Base-by-base conservation (phyloP, 1,139 yeast genomes). In the Barnettozyma hawaiiensis region DNA sequence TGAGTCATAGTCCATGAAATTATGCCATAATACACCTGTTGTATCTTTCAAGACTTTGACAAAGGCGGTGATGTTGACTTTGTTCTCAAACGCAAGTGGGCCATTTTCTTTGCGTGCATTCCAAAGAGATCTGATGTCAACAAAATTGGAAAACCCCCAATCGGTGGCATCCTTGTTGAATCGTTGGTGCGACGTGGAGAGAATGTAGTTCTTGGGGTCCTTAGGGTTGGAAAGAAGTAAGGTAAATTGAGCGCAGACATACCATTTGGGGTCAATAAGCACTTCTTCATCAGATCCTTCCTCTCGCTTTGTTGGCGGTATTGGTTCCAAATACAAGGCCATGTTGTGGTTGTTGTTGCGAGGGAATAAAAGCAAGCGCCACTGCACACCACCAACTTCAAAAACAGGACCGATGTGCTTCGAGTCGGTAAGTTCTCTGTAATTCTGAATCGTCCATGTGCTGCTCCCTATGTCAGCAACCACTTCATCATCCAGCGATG, bases 11-110 rank as follows among this genome's bases (percentile, higher is more conserved):
- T 85, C 84, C 34, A 71, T 52, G 55, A 89, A 85, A 58, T 83
- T 84, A 60, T 87, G 95, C 96, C 97, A 92, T 51, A 92, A 69
- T 1, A 89, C 95, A 1, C 97, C 96, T 0, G 98, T 92, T 19
- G 89, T 81, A 62, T 92, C 99, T 52, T 85, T 84, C 48, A 90
- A 71, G 7, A 87, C 76, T 44, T 85, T 71, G 18, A 89, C 81
- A 60, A 75, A 85, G 1, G 82, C 95, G 1, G 96, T 81, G 36
- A 92, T 71, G 60, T 85, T 81, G 40, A 87, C 63, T 49, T 67
- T 66, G 55, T 80, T 75, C 33, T 77, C 76, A 43, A 74, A 78
- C 47, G 86, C 57, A 31, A 82, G 65, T 29, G 69, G 63, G 5
- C 47, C 47, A 11, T 24, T 15, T 23, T 59, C 58, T 26, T 57